Evolutionary conservation across 768 basidiomycete genomes (phyloP).

Genomic region (Lyophyllum atratum): DNA sequence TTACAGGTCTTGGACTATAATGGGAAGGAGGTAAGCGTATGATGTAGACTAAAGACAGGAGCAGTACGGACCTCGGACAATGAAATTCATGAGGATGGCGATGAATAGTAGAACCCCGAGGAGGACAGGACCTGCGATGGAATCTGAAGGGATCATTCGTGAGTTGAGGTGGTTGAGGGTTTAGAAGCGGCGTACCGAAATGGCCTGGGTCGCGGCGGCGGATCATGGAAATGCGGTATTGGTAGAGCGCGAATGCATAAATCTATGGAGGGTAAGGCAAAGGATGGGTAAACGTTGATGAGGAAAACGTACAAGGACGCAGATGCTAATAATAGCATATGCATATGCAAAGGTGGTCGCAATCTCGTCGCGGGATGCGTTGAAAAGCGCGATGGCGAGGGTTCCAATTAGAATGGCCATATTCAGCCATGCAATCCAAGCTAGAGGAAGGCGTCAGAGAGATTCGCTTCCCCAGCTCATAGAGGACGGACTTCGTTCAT

Average conservation of each 20-base stretch:
- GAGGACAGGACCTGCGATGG: slow-evolving; percentile 78
- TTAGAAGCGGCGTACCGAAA: slow-evolving; percentile 62
- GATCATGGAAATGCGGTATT: slow-evolving; percentile 89
- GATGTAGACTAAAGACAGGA: slow-evolving; percentile 1
- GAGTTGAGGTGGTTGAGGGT: background rate
- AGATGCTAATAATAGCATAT: slow-evolving; percentile 80
- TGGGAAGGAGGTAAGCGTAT: slow-evolving; percentile 1
- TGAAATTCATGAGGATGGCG: slow-evolving; percentile 86
- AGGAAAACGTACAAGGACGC: slow-evolving; percentile 52
- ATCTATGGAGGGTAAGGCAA: slow-evolving; percentile 42
- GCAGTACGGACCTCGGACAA: slow-evolving; percentile 73
- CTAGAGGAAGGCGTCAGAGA: slow-evolving; percentile 34
- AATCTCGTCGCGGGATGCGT: slow-evolving; percentile 74
- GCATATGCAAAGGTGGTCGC: slow-evolving; percentile 78
- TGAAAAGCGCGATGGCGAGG: slow-evolving; percentile 86
- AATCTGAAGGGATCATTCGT: slow-evolving; percentile 52
- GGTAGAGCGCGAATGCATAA: slow-evolving; percentile 87
- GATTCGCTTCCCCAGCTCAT: background rate
- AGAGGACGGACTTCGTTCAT: slow-evolving; percentile 75
- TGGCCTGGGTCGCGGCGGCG: slow-evolving; percentile 84
- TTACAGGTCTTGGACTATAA: slow-evolving; percentile 63
- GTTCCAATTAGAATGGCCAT: slow-evolving; percentile 83
- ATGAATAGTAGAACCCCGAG: slow-evolving; percentile 84
- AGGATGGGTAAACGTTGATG: background rate
- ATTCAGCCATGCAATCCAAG: slow-evolving; percentile 93